These are phyloP conservation scores for Venustampulla echinocandica DNA, from an alignment of 495 filamentous ascomycete genomes.

Conservation along the genomic window DNA sequence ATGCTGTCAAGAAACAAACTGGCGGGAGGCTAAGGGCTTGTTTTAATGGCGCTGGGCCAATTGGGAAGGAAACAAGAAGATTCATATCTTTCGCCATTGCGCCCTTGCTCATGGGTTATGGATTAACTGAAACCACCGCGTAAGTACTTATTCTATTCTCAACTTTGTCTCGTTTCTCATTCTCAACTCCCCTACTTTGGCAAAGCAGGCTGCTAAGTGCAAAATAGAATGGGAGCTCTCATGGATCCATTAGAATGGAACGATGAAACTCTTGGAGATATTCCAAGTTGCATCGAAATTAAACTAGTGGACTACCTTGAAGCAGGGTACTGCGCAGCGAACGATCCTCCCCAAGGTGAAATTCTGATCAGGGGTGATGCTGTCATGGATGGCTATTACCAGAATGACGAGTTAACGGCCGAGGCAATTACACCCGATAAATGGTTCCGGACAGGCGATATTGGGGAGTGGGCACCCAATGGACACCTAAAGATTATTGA, in stretches of 20 bases:
- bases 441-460: constrained; percentile 94
- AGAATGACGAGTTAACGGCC: constrained; percentile 76
- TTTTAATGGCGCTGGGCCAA: constrained; percentile 77
- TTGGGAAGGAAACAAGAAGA: constrained; percentile 73
- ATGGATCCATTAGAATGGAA: constrained; percentile 89
- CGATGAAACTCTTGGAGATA: constrained; percentile 64
- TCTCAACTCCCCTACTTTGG: too few species aligned
- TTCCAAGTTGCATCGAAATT: constrained; percentile 69
- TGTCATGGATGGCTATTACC: constrained; percentile 64
- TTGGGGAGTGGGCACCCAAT: constrained; percentile 75
- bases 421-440: constrained; percentile 63
- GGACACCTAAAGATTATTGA: constrained; percentile 84
- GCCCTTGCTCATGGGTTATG: constrained; percentile 83
- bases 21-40: constrained; percentile 69
- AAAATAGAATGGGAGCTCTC: constrained; percentile 75
- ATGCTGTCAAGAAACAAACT: constrained; percentile 79
- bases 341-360: constrained; percentile 83
- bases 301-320: constrained; percentile 93
- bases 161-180: too few species aligned
- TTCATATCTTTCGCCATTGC: constrained; percentile 79
- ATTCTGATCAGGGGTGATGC: constrained; percentile 81
- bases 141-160: constrained; percentile 23
- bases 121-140: constrained; percentile 85
- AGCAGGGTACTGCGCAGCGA: constrained; percentile 77
- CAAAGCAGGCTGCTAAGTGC: too few species aligned